Evolutionary conservation across 306 rosid genomes (phyloP).

Genomic region (Ormosia emarginata): DNA sequence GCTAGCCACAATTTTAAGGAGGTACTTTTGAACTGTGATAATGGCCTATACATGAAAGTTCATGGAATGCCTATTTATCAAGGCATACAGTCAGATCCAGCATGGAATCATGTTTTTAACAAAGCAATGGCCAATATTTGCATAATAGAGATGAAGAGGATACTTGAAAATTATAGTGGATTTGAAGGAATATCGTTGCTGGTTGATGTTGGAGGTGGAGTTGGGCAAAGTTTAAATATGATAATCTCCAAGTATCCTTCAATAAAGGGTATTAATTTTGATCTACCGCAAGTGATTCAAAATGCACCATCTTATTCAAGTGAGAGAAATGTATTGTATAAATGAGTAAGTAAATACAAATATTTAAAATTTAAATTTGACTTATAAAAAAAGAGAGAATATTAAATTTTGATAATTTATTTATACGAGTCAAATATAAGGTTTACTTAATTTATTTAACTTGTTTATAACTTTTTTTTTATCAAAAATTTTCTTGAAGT

Average conservation of each 20-base stretch:
- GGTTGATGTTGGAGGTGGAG: constrained; percentile 33
- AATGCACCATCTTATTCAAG: constrained; percentile 17
- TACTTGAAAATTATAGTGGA: constrained; percentile 27
- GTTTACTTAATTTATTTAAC: too few species aligned
- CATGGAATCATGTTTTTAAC: constrained; percentile 11
- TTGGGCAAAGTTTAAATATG: constrained; percentile 14
- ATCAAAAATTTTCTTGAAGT: too few species aligned
- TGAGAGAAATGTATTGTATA: too few species aligned
- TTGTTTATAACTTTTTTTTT: too few species aligned
- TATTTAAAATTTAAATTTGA: too few species aligned
- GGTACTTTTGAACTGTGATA: constrained; percentile 10
- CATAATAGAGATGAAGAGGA: not conserved
- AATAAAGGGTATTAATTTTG: constrained; percentile 34
- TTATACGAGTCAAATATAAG: too few species aligned
- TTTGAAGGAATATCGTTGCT: constrained; percentile 31
- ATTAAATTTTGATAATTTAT: too few species aligned
- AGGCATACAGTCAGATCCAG: constrained; percentile 18
- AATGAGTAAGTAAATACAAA: too few species aligned
- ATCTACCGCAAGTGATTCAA: constrained; percentile 25
- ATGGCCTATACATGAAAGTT: constrained; percentile 14
- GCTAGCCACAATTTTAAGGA: constrained; percentile 23
- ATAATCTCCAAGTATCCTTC: constrained; percentile 28
- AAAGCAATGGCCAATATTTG: constrained; percentile 3
- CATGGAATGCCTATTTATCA: constrained; percentile 28
- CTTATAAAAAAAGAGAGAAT: too few species aligned